These are phyloP conservation scores for Cyclotella cryptica DNA, from an alignment of 108 stramenopile genomes.

Conservation along the genomic window DNA sequence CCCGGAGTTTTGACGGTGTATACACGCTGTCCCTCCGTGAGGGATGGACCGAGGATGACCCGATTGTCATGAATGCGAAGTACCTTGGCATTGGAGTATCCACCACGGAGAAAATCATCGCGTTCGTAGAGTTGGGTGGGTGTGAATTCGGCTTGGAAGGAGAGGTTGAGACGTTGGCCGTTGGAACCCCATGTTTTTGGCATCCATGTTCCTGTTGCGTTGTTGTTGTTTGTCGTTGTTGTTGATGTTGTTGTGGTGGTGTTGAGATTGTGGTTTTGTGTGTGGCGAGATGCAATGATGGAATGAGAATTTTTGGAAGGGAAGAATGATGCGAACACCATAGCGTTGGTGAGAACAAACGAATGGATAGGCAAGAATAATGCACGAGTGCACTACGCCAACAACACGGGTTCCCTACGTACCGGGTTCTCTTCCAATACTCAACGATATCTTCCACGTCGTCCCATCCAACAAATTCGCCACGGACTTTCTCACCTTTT, in stretches of 20 bases:
- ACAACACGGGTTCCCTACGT: background rate
- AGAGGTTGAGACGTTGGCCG: constrained; percentile 66
- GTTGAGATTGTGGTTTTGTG: no score
- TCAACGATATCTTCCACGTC: constrained; percentile 71
- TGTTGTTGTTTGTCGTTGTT: background rate
- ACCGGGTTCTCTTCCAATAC: constrained; percentile 70
- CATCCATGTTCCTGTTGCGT: constrained; percentile 75
- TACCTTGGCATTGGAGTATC: constrained; percentile 58
- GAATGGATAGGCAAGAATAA: no score
- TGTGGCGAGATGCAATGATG: no score
- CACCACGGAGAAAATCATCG: constrained; percentile 71
- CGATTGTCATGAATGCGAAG: constrained; percentile 51
- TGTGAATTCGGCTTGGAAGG: constrained; percentile 70
- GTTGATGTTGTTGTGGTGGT: background rate
- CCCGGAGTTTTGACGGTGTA: constrained; percentile 56
- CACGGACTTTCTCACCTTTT: constrained; percentile 27
- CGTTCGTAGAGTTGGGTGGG: constrained; percentile 60
- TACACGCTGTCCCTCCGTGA: constrained; percentile 57
- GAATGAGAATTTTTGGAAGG: background rate
- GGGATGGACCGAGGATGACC: constrained; percentile 47
- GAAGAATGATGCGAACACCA: no score
- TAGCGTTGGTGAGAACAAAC: no score
- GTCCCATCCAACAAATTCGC: constrained; percentile 57
- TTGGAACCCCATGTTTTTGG: constrained; percentile 75
- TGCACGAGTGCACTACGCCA: no score